Percentiles rank a stretch among this genome's conserved stretches.
Evolutionary conservation across 768 basidiomycete genomes (phyloP).

Genomic region (Podaxis sp.): DNA sequence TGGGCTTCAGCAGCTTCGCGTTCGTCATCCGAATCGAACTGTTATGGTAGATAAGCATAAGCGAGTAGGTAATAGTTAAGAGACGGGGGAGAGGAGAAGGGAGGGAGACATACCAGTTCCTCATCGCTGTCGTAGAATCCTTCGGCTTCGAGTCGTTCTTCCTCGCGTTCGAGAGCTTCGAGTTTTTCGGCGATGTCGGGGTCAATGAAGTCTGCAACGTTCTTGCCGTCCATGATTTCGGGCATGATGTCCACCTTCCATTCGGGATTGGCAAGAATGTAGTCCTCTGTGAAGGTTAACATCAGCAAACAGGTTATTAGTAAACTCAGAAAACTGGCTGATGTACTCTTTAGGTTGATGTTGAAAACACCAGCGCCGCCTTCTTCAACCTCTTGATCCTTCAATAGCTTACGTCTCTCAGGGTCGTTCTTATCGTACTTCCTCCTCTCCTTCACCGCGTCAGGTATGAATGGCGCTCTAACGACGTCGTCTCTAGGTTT

Average conservation of each 20-base stretch:
- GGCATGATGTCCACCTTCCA: constrained; percentile 98
- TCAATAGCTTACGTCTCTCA: constrained; percentile 67
- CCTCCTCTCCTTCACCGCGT: constrained; percentile 68
- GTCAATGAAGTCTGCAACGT: constrained; percentile 97
- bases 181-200: constrained; percentile 96
- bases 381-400: constrained; percentile 82
- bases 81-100: background rate
- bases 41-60: constrained; percentile 20
- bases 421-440: constrained; percentile 91
- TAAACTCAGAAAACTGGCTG: background rate
- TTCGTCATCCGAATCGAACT: constrained; percentile 75
- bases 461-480: constrained; percentile 88
- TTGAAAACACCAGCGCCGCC: constrained; percentile 92
- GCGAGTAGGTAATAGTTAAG: background rate
- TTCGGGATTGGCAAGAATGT: constrained; percentile 81
- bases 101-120: constrained; percentile 61
- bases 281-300: constrained; percentile 64
- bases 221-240: constrained; percentile 99
- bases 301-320: background rate
- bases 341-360: constrained; percentile 85
- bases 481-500: constrained; percentile 88
- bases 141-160: constrained; percentile 90
- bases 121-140: constrained; percentile 94
- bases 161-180: constrained; percentile 95
- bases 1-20: constrained; percentile 68